These are phyloP conservation scores for Parachaetomium inaequale DNA, from an alignment of 495 filamentous ascomycete genomes.

Conservation along the genomic window DNA sequence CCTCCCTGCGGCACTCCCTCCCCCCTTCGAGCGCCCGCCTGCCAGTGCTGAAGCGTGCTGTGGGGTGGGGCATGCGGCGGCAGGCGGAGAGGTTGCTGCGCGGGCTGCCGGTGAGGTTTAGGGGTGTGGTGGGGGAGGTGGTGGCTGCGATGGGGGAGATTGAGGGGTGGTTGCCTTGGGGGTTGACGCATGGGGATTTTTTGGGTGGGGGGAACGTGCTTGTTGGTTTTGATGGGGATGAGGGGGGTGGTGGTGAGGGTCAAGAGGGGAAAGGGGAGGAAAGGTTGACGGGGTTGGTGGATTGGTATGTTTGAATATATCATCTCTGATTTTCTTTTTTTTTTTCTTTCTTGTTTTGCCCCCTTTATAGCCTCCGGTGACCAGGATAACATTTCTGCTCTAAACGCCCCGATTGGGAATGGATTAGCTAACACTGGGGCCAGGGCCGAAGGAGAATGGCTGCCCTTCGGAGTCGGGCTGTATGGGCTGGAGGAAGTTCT, in stretches of 20 bases:
- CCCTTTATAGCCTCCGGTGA: no score
- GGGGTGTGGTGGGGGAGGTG: conserved; percentile 20
- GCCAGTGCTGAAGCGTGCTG: neutral
- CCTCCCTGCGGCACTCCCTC: neutral
- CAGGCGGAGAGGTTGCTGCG: conserved; percentile 33
- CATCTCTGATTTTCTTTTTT: no score
- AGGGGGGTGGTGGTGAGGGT: neutral
- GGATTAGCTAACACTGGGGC: no score
- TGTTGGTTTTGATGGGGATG: conserved; percentile 30
- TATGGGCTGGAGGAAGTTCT: conserved; percentile 56
- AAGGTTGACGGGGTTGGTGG: conserved; percentile 48
- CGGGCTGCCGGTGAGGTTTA: conserved; percentile 40
- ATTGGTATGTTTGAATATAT: no score
- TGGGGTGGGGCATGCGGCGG: neutral
- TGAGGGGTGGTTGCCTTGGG: conserved; percentile 43
- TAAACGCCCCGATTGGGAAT: no score
- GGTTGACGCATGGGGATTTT: conserved; percentile 58
- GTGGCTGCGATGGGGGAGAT: conserved; percentile 36
- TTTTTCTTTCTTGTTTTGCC: no score
- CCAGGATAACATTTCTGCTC: no score
- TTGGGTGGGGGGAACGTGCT: conserved; percentile 48
- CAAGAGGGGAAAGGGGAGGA: neutral
- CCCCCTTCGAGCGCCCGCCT: neutral
- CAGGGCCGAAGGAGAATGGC: conserved; percentile 56
- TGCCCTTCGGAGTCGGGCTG: conserved; percentile 54